A percentile compares a stretch with the other conserved stretches of the same genome.
Conservation (phyloP, 140 eudicot species). For the Stevia rebaudiana region DNA sequence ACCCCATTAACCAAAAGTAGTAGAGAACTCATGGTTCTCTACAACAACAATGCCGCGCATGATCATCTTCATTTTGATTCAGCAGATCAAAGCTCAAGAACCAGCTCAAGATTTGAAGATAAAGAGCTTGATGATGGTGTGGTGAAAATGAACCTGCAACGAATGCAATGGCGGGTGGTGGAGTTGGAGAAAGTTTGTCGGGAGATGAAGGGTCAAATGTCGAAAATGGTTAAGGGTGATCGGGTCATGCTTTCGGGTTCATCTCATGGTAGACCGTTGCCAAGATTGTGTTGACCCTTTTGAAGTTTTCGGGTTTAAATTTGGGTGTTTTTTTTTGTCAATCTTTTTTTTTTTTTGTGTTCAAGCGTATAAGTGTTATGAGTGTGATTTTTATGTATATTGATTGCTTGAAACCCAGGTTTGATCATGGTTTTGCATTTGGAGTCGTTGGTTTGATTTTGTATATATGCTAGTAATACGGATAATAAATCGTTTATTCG, state of each 20-base stretch:
- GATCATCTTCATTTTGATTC: slow-evolving; percentile 30
- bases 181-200: slow-evolving; percentile 85
- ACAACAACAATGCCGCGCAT: slow-evolving; percentile 24
- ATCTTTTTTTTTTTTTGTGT: neutral
- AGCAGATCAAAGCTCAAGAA: slow-evolving; percentile 14
- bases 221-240: slow-evolving; percentile 49
- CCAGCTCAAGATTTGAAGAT: slow-evolving; percentile 21
- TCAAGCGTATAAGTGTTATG: slow-evolving; percentile 27
- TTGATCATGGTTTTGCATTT: slow-evolving; percentile 14
- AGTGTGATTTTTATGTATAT: slow-evolving; percentile 35
- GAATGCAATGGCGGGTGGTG: slow-evolving; percentile 81
- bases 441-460: slow-evolving; percentile 8
- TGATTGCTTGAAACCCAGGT: slow-evolving; percentile 21
- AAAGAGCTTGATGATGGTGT: slow-evolving; percentile 35
- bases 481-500: neutral
- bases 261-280: slow-evolving; percentile 43
- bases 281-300: slow-evolving; percentile 47
- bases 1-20: slow-evolving; percentile 26
- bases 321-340: neutral
- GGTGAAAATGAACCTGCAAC: slow-evolving; percentile 52
- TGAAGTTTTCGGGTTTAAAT: slow-evolving; percentile 8
- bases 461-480: neutral
- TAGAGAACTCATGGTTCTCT: slow-evolving; percentile 34
- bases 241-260: slow-evolving; percentile 33
- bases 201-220: slow-evolving; percentile 84